Base-by-base conservation (phyloP, 768 basidiomycete species). In the Boletus rubroflammeus region DNA sequence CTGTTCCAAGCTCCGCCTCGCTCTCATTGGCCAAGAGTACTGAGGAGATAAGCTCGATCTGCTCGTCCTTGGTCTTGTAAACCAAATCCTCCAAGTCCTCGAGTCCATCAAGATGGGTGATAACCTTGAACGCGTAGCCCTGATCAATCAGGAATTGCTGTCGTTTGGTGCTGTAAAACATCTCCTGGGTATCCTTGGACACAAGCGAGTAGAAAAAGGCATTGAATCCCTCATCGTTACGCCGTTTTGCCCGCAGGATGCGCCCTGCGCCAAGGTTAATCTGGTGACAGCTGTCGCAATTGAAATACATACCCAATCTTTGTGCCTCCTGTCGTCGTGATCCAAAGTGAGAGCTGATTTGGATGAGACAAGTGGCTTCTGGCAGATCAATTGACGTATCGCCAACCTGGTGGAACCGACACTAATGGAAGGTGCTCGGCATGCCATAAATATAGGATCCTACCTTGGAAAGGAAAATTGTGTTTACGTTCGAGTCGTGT, bases 121-220 rank as follows among this genome's bases (percentile, higher is more conserved):
- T 98, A 50, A 99, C 96, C 73, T 98, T 98, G 83, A 99, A 99
- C 6, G 96, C 90, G 73, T 99, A 99, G 3, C 97, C 96, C 73
- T 98, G 95, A 68, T 99, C 97, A 65, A 99, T 96, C 61, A 99
- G 76, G 75, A 99, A 99, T 66, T 98, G 94, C 67, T 98, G 97
- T 15, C 97, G 85, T 74, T 99, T 99, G 3, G 97, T 96, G 69
- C 92, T 95, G 79, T 98, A 99, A 73, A 87, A 99, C 93, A 98
- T 98, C 74, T 98, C 97, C 66, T 97, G 93, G 5, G 96, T 99
- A 73, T 98, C 96, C 72, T 97, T 97, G 25, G 95, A 98, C 32
- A 99, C 97, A 7, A 99, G 84, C 31, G 97, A 98, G 71, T 99
- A 99, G 75, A 99, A 99, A 76, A 98, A 99, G 23, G 97, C 97